Percentiles rank a stretch among this genome's conserved stretches.
phyloP scores from a whole-genome alignment of 2,329 filamentous ascomycete species.

The Microsporum canis region DNA sequence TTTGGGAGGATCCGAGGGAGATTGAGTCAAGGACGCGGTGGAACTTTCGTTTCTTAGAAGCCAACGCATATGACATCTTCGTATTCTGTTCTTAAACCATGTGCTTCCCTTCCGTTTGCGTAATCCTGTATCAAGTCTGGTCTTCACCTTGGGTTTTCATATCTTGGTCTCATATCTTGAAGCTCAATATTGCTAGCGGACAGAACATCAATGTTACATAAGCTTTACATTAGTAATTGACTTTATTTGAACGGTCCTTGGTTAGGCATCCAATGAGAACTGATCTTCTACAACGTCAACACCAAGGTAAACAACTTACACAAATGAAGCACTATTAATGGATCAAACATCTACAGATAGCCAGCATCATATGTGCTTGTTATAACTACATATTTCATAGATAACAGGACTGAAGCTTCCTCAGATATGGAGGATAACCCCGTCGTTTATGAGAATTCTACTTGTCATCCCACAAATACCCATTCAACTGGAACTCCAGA shows the following conservation, averaged over 20 bases:
- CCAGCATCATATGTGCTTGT: too few relatives aligned
- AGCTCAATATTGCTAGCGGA: neutral
- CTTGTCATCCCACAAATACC: neutral
- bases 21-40: conserved; percentile 37
- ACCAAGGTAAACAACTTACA: too few relatives aligned
- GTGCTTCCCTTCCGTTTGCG: too few relatives aligned
- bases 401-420: too few relatives aligned
- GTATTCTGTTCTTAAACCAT: neutral
- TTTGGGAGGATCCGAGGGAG: conserved; percentile 20
- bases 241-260: neutral
- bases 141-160: neutral
- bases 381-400: too few relatives aligned
- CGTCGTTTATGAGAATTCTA: neutral
- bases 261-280: neutral
- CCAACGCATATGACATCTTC: conserved; percentile 35
- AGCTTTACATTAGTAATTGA: neutral
- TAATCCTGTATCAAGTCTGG: neutral
- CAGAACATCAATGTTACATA: neutral
- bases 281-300: too few relatives aligned
- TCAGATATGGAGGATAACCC: neutral
- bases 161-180: neutral
- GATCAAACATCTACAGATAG: too few relatives aligned
- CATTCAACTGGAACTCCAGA: neutral
- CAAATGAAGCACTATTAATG: too few relatives aligned
- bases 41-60: conserved; percentile 39